Percentiles rank a stretch among this genome's conserved stretches.
phyloP scores from a whole-genome alignment of 2,329 filamentous ascomycete species.

The Lojkania enalia region DNA sequence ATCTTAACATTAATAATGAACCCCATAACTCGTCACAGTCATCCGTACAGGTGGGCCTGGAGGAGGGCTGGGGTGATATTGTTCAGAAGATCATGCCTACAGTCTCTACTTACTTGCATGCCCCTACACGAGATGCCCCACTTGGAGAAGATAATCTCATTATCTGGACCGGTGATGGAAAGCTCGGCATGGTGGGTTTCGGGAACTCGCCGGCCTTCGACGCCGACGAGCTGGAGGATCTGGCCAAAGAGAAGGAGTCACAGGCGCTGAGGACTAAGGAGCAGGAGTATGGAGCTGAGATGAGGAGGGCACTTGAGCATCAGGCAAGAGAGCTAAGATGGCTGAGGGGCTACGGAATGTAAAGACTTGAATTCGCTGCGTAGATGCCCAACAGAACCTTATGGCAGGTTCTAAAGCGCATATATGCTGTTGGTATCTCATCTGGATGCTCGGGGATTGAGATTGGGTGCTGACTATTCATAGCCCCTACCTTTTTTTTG shows the following conservation, averaged over 20 bases:
- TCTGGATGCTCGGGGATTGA: too few relatives aligned
- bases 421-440: too few relatives aligned
- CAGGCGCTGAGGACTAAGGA: conserved; percentile 59
- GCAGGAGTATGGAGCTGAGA: conserved; percentile 65
- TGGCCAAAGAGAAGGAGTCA: conserved; percentile 49
- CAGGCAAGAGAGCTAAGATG: conserved; percentile 81
- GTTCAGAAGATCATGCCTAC: conserved; percentile 76
- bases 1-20: conserved; percentile 60
- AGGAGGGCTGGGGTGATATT: conserved; percentile 63
- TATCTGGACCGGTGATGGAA: conserved; percentile 83
- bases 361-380: too few relatives aligned
- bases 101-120: conserved; percentile 34
- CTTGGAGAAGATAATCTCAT: conserved; percentile 66
- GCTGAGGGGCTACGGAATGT: conserved; percentile 67
- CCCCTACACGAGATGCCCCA: conserved; percentile 9
- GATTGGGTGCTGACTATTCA: too few relatives aligned
- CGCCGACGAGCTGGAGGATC: conserved; percentile 37
- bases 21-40: background rate
- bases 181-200: conserved; percentile 69
- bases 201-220: conserved; percentile 38
- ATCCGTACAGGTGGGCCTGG: conserved; percentile 18
- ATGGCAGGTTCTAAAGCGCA: too few relatives aligned
- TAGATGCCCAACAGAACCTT: too few relatives aligned
- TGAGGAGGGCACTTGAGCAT: conserved; percentile 73
- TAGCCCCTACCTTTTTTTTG: too few relatives aligned